Evolutionary conservation across 345 rosid genomes (phyloP).

Genomic region (Microcos paniculata): DNA sequence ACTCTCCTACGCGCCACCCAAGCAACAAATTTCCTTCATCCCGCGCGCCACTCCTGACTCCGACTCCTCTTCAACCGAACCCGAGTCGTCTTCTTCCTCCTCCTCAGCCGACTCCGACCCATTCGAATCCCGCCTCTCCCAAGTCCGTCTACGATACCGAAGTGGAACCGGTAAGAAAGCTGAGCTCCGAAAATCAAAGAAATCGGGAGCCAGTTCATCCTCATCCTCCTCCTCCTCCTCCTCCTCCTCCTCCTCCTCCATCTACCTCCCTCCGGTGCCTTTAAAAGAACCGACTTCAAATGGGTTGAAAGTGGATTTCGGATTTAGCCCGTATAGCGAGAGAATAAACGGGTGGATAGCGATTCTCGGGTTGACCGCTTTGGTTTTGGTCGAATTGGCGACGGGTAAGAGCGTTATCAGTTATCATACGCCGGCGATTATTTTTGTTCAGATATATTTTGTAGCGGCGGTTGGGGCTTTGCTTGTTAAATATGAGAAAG

Average conservation of each 20-base stretch:
- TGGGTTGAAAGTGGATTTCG: constrained; percentile 76
- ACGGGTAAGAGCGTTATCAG: constrained; percentile 81
- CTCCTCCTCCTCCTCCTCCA: constrained; percentile 31
- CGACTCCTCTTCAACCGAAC: constrained; percentile 41
- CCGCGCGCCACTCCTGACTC: constrained; percentile 54
- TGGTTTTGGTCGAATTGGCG: constrained; percentile 81
- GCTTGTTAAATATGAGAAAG: constrained; percentile 71
- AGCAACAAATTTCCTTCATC: constrained; percentile 29
- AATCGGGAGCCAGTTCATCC: constrained; percentile 27
- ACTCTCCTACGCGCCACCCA: constrained; percentile 19
- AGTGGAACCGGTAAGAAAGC: constrained; percentile 89
- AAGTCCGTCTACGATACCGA: constrained; percentile 61
- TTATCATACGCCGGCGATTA: constrained; percentile 75
- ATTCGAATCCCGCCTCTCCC: constrained; percentile 75
- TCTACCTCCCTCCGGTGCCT: constrained; percentile 76
- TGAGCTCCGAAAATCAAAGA: constrained; percentile 65
- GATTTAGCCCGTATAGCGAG: constrained; percentile 77
- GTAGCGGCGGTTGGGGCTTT: constrained; percentile 66
- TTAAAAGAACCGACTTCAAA: constrained; percentile 62
- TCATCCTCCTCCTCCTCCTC: neutral
- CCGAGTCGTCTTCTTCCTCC: constrained; percentile 40
- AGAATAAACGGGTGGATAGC: constrained; percentile 73
- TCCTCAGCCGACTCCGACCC: constrained; percentile 34
- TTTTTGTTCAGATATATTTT: constrained; percentile 68
- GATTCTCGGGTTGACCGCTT: constrained; percentile 64